Conservation (phyloP, 345 rosid species). For the Zanthoxylum bungeanum region DNA sequence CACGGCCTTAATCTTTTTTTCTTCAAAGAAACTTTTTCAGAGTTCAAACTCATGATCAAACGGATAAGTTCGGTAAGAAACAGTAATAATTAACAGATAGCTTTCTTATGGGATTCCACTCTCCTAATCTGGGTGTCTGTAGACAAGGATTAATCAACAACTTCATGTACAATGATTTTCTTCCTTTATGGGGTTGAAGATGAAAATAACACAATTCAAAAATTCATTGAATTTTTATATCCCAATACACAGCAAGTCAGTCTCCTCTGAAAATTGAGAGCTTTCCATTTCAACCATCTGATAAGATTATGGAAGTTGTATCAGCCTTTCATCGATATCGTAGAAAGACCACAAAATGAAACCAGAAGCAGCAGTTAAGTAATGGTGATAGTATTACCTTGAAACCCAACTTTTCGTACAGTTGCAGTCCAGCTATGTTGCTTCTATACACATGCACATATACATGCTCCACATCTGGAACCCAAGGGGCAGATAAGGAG, state of each 20-base stretch:
- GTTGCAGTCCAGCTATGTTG: conserved; percentile 59
- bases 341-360: conserved; percentile 5
- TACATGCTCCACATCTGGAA: conserved; percentile 56
- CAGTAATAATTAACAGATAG: background rate
- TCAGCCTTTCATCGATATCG: conserved; percentile 10
- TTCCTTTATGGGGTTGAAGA: background rate
- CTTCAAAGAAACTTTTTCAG: no score
- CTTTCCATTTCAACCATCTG: conserved; percentile 67
- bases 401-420: conserved; percentile 67
- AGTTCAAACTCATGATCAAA: no score
- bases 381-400: conserved; percentile 43
- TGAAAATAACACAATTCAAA: conserved; percentile 7
- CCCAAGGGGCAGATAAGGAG: conserved; percentile 15
- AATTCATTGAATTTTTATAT: conserved; percentile 15
- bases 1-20: no score
- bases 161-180: conserved; percentile 2
- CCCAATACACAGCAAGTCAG: conserved; percentile 56
- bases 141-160: background rate
- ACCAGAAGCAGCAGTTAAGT: background rate
- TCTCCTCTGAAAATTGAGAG: conserved; percentile 40
- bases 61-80: no score
- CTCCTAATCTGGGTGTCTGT: background rate
- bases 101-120: background rate
- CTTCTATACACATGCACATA: conserved; percentile 73
- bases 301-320: background rate